Evolutionary conservation across 805 yeast genomes (phyloP).

Genomic region (Kodamaea leandrae): DNA sequence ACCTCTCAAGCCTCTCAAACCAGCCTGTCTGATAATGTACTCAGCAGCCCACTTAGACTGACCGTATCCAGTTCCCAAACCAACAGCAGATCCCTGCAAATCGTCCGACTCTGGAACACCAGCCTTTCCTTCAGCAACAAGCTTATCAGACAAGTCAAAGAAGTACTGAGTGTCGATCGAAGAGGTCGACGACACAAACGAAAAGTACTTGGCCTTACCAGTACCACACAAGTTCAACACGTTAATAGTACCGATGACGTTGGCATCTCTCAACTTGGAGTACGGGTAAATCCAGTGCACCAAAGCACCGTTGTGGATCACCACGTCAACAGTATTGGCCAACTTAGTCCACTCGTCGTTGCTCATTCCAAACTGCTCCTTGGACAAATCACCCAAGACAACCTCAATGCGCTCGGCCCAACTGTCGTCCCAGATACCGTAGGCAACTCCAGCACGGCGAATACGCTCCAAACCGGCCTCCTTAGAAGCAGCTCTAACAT

Average conservation of each 20-base stretch:
- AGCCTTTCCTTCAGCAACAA: slow-evolving; percentile 56
- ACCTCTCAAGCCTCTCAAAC: slow-evolving; percentile 82
- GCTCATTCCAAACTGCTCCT: slow-evolving; percentile 66
- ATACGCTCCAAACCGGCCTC: slow-evolving; percentile 75
- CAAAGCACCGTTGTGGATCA: slow-evolving; percentile 94
- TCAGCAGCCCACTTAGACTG: slow-evolving; percentile 99
- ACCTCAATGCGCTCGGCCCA: slow-evolving; percentile 61
- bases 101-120: slow-evolving; percentile 86
- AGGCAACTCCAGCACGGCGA: slow-evolving; percentile 69
- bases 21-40: slow-evolving; percentile 82
- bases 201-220: slow-evolving; percentile 82
- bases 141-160: slow-evolving; percentile 70
- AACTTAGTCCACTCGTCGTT: slow-evolving; percentile 57
- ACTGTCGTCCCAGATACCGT: slow-evolving; percentile 72
- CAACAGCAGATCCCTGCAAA: slow-evolving; percentile 73
- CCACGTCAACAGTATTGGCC: slow-evolving; percentile 64
- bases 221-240: slow-evolving; percentile 72
- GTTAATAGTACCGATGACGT: slow-evolving; percentile 84
- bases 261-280: slow-evolving; percentile 83
- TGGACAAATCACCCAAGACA: slow-evolving; percentile 79
- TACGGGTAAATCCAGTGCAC: slow-evolving; percentile 99
- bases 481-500: slow-evolving; percentile 79
- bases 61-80: slow-evolving; percentile 92
- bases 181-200: slow-evolving; percentile 95
- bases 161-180: slow-evolving; percentile 82